phyloP scores from a whole-genome alignment of 495 filamentous ascomycete genomes.

The Penicillium cinerascens region DNA sequence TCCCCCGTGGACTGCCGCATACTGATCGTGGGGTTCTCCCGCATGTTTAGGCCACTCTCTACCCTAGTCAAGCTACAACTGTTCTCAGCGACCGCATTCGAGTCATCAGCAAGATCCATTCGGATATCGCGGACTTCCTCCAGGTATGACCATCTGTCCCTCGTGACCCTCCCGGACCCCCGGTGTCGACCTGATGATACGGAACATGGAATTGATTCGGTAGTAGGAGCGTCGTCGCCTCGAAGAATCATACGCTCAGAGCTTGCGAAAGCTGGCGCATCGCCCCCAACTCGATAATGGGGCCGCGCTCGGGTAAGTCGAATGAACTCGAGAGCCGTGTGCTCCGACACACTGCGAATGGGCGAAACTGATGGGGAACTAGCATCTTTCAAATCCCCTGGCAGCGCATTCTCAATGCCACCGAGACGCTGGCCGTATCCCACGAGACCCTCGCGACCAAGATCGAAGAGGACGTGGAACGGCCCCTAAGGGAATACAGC shows the following conservation, averaged over 20 bases:
- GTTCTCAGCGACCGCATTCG: conserved; percentile 85
- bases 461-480: conserved; percentile 89
- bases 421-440: conserved; percentile 74
- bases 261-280: conserved; percentile 73
- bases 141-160: conserved; percentile 58
- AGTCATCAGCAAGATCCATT: conserved; percentile 80
- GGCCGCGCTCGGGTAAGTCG: conserved; percentile 76
- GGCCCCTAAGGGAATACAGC: conserved; percentile 69
- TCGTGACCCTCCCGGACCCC: conserved; percentile 5
- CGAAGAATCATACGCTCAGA: conserved; percentile 86
- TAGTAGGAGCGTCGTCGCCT: conserved; percentile 83
- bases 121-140: conserved; percentile 93
- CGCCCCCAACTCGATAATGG: conserved; percentile 67
- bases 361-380: conserved; percentile 1
- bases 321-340: not conserved
- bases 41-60: conserved; percentile 64
- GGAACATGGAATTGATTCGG: conserved; percentile 12
- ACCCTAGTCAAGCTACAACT: conserved; percentile 79
- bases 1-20: not conserved
- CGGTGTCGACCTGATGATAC: conserved; percentile 2
- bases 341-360: not conserved
- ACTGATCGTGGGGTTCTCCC: conserved; percentile 15
- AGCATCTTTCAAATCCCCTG: conserved; percentile 92
- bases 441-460: conserved; percentile 79
- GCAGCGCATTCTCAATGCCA: conserved; percentile 82